These are phyloP conservation scores for Cryptomeria japonica DNA, from an alignment of 75 land plant species.

Conservation along the genomic window DNA sequence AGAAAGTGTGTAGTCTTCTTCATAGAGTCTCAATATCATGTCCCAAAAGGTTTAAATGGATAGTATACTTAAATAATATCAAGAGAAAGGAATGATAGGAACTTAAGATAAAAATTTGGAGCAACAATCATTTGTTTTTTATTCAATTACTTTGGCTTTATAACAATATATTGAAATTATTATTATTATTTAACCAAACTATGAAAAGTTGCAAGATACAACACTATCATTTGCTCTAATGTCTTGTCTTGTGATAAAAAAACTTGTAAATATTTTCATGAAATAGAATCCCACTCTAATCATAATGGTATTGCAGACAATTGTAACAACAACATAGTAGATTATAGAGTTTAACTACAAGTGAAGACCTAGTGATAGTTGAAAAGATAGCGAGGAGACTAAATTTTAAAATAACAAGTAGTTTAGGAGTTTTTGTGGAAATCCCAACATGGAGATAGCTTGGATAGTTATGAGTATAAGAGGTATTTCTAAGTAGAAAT, in stretches of 20 bases:
- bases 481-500: too few relatives aligned
- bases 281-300: not conserved
- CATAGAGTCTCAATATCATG: not conserved
- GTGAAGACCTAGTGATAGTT: too few relatives aligned
- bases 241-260: not conserved
- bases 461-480: too few relatives aligned
- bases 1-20: not conserved
- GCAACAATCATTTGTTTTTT: not conserved
- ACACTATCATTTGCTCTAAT: not conserved
- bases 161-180: not conserved
- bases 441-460: too few relatives aligned
- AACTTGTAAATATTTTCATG: not conserved
- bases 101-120: too few relatives aligned
- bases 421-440: too few relatives aligned
- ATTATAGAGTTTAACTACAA: too few relatives aligned
- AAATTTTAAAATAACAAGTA: too few relatives aligned
- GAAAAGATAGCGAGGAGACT: too few relatives aligned
- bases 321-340: too few relatives aligned
- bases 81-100: not conserved
- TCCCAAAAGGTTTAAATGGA: not conserved
- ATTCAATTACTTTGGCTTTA: not conserved
- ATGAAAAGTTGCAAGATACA: not conserved
- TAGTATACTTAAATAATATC: not conserved
- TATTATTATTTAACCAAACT: slow-evolving; percentile 1
- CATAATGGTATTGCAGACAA: not conserved